A percentile compares a stretch with the other conserved stretches of the same genome.
Evolutionary conservation across 305 asterid species (phyloP).

Genomic region (Petunia hybrid): DNA sequence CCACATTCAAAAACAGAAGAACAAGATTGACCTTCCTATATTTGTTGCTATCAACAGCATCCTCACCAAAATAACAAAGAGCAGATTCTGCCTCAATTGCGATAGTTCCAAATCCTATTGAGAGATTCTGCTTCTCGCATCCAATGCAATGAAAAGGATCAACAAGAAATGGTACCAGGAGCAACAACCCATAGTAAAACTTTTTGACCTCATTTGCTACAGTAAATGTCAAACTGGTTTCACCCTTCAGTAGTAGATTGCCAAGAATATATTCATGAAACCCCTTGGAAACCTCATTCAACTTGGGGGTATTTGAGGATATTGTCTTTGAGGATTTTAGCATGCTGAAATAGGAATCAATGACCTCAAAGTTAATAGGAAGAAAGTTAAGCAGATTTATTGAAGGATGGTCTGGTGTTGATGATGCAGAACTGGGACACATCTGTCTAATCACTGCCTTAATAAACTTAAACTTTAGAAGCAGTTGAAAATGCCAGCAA

Average conservation of each 20-base stretch:
- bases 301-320: background rate
- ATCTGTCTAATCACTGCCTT: slow-evolving; percentile 18
- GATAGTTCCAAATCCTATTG: background rate
- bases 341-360: slow-evolving; percentile 18
- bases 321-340: background rate
- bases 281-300: slow-evolving; percentile 8
- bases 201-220: slow-evolving; percentile 9
- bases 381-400: slow-evolving; percentile 23
- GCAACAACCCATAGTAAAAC: slow-evolving; percentile 17
- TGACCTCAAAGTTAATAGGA: slow-evolving; percentile 20
- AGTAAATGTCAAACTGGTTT: slow-evolving; percentile 11
- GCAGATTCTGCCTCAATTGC: background rate
- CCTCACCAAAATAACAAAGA: background rate
- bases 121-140: background rate
- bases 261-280: slow-evolving; percentile 25
- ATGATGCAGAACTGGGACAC: slow-evolving; percentile 27
- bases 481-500: slow-evolving; percentile 18
- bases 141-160: slow-evolving; percentile 9
- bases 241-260: background rate
- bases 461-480: slow-evolving; percentile 13
- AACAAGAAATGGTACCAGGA: background rate
- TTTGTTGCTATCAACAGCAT: background rate
- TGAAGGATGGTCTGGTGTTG: slow-evolving; percentile 15
- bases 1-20: background rate
- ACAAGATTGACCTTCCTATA: slow-evolving; percentile 1